A percentile compares a stretch with the other conserved stretches of the same genome.
phyloP scores from a whole-genome alignment of 2,329 filamentous ascomycete genomes.

The Ceratocystis ficicola region DNA sequence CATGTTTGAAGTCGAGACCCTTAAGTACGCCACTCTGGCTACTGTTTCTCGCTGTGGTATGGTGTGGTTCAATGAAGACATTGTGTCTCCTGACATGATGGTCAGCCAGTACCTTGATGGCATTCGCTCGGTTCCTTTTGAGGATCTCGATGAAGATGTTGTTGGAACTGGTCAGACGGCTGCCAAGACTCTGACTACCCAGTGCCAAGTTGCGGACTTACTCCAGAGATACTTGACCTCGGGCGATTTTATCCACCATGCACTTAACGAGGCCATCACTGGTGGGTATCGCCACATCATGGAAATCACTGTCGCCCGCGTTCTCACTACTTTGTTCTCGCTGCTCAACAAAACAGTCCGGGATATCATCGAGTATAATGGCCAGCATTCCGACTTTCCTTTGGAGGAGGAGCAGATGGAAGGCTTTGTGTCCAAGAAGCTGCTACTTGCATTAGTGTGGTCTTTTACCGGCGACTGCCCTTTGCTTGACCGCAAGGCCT shows the following conservation, averaged over 20 bases:
- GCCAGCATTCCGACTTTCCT: constrained; percentile 86
- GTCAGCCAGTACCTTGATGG: constrained; percentile 80
- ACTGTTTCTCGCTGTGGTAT: constrained; percentile 99
- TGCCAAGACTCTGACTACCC: constrained; percentile 65
- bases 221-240: constrained; percentile 62
- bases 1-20: constrained; percentile 98
- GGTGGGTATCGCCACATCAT: constrained; percentile 85
- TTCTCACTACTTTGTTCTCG: constrained; percentile 86
- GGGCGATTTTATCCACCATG: constrained; percentile 69
- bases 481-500: constrained; percentile 71
- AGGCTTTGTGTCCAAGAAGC: constrained; percentile 81
- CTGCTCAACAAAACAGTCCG: constrained; percentile 87
- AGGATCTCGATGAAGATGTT: constrained; percentile 89
- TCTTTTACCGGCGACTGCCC: constrained; percentile 92
- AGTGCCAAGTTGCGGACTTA: constrained; percentile 67
- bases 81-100: constrained; percentile 86
- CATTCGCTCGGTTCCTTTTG: constrained; percentile 71
- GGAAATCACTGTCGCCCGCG: constrained; percentile 88
- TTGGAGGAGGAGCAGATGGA: constrained; percentile 84
- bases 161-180: constrained; percentile 63
- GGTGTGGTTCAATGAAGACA: constrained; percentile 99
- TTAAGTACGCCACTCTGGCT: constrained; percentile 93
- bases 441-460: constrained; percentile 87
- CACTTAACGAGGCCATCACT: constrained; percentile 56
- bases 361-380: constrained; percentile 89